phyloP scores from a whole-genome alignment of 306 rosid species.

The Oemleria cerasiformis region DNA sequence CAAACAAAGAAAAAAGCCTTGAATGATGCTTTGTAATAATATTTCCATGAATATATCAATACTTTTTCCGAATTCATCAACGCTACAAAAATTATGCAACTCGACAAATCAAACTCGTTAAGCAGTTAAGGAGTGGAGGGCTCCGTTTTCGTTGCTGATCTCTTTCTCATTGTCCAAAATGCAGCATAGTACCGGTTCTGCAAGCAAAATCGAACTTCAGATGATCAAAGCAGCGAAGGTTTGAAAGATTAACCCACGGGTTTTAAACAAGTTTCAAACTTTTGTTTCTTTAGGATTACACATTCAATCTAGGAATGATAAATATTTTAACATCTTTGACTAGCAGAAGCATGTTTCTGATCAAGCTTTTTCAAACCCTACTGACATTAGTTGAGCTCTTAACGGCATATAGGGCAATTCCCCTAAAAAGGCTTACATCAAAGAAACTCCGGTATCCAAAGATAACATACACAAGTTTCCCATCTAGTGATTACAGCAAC shows the following conservation, averaged over 20 bases:
- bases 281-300: background rate
- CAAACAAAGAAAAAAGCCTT: too few species aligned
- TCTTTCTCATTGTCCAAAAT: slow-evolving; percentile 88
- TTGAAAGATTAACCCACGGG: background rate
- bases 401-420: background rate
- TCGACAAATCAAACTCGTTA: too few species aligned
- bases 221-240: slow-evolving; percentile 18
- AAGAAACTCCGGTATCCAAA: background rate
- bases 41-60: too few species aligned
- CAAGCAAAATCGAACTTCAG: slow-evolving; percentile 23
- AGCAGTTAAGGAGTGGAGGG: background rate
- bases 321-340: background rate
- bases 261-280: background rate
- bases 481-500: background rate
- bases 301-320: background rate
- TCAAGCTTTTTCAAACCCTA: background rate
- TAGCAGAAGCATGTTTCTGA: background rate
- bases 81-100: too few species aligned
- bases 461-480: background rate
- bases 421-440: background rate
- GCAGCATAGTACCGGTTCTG: slow-evolving; percentile 90
- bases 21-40: too few species aligned
- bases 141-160: slow-evolving; percentile 28
- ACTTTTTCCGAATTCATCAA: too few species aligned
- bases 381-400: background rate